phyloP scores from a whole-genome alignment of 2,329 filamentous ascomycete genomes.

The Hansfordia pulvinata region DNA sequence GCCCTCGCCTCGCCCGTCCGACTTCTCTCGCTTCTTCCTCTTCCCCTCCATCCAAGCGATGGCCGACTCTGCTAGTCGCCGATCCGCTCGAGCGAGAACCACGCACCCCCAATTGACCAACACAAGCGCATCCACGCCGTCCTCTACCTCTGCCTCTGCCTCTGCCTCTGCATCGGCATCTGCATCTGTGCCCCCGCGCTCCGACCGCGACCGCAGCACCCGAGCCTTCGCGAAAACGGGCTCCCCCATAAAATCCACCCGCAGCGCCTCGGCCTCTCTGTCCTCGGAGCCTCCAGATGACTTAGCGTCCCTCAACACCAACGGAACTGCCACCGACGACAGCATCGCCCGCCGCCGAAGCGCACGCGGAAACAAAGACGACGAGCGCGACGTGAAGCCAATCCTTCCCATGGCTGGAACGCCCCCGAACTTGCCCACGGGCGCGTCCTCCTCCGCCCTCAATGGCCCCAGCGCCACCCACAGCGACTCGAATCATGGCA shows the following conservation, averaged over 20 bases:
- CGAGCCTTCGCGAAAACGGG: constrained; percentile 59
- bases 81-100: constrained; percentile 80
- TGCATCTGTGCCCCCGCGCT: too few species aligned
- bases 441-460: too few species aligned
- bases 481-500: too few species aligned
- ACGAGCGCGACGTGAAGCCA: constrained; percentile 27
- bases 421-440: too few species aligned
- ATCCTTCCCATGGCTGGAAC: too few species aligned
- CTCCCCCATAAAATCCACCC: constrained; percentile 63
- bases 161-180: too few species aligned
- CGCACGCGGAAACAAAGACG: constrained; percentile 58
- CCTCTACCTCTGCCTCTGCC: constrained; percentile 60
- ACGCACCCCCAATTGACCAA: constrained; percentile 65
- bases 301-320: too few species aligned
- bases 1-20: constrained; percentile 5
- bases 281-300: constrained; percentile 59
- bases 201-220: constrained; percentile 65
- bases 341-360: constrained; percentile 61
- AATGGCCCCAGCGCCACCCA: too few species aligned
- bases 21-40: constrained; percentile 8
- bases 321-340: constrained; percentile 38
- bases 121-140: constrained; percentile 66
- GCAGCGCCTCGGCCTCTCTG: constrained; percentile 56
- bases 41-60: constrained; percentile 13
- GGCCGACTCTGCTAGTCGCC: constrained; percentile 54